phyloP scores from a whole-genome alignment of 352 stramenopile genomes.

The Pythium phragmitis region DNA sequence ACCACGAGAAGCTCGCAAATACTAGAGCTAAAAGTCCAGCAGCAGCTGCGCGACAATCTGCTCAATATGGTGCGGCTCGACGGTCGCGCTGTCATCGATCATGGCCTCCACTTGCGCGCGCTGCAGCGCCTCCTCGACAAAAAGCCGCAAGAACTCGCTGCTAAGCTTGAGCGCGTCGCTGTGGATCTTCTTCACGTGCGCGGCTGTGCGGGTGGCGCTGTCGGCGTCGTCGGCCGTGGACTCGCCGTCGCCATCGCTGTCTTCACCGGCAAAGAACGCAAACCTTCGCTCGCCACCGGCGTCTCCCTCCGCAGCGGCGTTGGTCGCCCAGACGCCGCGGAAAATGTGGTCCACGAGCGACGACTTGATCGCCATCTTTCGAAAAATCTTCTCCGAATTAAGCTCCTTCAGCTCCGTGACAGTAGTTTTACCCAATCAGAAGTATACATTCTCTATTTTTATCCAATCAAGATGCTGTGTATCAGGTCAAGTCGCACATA shows the following conservation, averaged over 20 bases:
- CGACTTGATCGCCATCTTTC: slow-evolving; percentile 43
- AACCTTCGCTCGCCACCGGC: slow-evolving; percentile 13
- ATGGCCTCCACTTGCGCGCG: slow-evolving; percentile 87
- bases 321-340: slow-evolving; percentile 52
- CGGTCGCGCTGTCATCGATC: slow-evolving; percentile 72
- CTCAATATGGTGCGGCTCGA: slow-evolving; percentile 79
- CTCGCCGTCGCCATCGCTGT: slow-evolving; percentile 47
- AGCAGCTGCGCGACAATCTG: slow-evolving; percentile 80
- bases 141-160: slow-evolving; percentile 72
- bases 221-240: slow-evolving; percentile 39
- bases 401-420: neutral
- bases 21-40: slow-evolving; percentile 58
- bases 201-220: slow-evolving; percentile 15
- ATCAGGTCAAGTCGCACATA: neutral
- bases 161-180: slow-evolving; percentile 72
- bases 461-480: neutral
- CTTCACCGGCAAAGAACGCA: slow-evolving; percentile 18
- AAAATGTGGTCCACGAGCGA: slow-evolving; percentile 76
- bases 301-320: slow-evolving; percentile 24
- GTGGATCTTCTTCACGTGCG: slow-evolving; percentile 69
- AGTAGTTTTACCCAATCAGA: neutral
- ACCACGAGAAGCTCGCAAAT: slow-evolving; percentile 16
- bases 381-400: neutral
- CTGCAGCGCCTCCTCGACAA: slow-evolving; percentile 68
- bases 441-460: neutral